Evolutionary conservation across 139 green algal species (phyloP), one percentile per base, ranked within the genome.

Genomic region (Chlamydomonas incerta): DNA sequence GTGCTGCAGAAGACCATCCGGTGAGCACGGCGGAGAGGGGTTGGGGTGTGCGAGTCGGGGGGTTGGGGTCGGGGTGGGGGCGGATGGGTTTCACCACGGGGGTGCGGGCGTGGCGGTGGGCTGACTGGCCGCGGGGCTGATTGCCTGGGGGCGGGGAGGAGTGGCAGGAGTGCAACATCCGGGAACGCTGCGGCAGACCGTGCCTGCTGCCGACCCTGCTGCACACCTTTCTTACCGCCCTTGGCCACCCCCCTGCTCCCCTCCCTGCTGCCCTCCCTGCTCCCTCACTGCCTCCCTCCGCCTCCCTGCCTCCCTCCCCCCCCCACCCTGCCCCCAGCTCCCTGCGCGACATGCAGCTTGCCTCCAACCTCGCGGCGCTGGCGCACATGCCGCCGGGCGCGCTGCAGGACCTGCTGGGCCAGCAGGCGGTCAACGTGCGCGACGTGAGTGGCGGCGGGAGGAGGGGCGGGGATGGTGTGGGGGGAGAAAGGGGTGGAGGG

Each of bases 341-440:
- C 2, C 63, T 89, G 47, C 52, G 72, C 18, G 79, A 89, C 72
- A n/a, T 71, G 17, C 21, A 52, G 24, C 63, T 91, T 57, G 90
- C 90, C 20, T 57, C 52, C 24, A 90, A 85, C 82, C 77, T 93
- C 58, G 66, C 50, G 13, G 72, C 90, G 18, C 74, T 93, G 55
- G 86, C 73, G 15, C 62, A 29, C 18, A 91, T 93, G 88, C 37
- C 81, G 26, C 60, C 83, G 11, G 73, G 79, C 24, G 74, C 88
- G 90, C 88, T 93, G 80, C 77, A 87, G 70, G 63, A 76, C n/a
- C 72, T 89, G 66, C 83, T 93, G 58, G 18, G 46, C 35, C 68
- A 4, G 29, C 74, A 86, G 41, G 41, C 29, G 41, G 33, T 90
- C 31, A 62, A 87, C 72, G 65, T 90, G 20, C 24, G 37, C 33